Evolutionary conservation across 192 early-diverging fungal species (phyloP), one percentile per base, ranked within the genome.

Genomic region (Pilobolus umbonatus): DNA sequence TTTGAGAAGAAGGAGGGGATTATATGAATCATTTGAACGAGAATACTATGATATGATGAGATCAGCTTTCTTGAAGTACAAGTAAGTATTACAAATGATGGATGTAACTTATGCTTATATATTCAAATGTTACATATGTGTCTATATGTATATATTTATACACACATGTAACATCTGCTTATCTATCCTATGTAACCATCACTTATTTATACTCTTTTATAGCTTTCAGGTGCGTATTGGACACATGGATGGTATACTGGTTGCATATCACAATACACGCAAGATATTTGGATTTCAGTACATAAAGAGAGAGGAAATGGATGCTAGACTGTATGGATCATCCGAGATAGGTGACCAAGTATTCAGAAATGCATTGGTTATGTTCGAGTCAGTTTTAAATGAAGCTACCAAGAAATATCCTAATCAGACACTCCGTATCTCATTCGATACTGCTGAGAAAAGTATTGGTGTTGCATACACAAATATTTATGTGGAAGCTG

Each of bases 241-340:
- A 3, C 82, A 87, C 55, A 98, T 98, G 95, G 93, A 95, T 63
- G 95, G 95, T 1, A 86, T 96, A 3, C 86, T 98, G 63, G 90
- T 98, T 1, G 80, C 84, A 2, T 95, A 92, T 64, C 95, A 98
- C 73, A 98, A 94, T 68, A 95, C 93, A 9, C 75, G 80, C 15
- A 79, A 79, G 51, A 81, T 95, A 36, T 96, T 98, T 82, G 95
- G 95, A 17, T 98, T 98, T 68, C 89, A 98, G 74, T 98, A 96
- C 59, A 80, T 98, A 9, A 74, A 85, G 4, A 64, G 89, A 26
- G 80, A 83, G 30, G 84, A 91, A 57, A 93, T 98, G 86, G 93
- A 98, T 64, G 49, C 67, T 5, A 69, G 80, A 0, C 55, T 98
- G 19, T 95, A 82, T 74, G 90, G 92, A 29, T 83, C 79, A 51